phyloP scores from a whole-genome alignment of 2,329 filamentous ascomycete species.

The Phaeosphaeria sp. region DNA sequence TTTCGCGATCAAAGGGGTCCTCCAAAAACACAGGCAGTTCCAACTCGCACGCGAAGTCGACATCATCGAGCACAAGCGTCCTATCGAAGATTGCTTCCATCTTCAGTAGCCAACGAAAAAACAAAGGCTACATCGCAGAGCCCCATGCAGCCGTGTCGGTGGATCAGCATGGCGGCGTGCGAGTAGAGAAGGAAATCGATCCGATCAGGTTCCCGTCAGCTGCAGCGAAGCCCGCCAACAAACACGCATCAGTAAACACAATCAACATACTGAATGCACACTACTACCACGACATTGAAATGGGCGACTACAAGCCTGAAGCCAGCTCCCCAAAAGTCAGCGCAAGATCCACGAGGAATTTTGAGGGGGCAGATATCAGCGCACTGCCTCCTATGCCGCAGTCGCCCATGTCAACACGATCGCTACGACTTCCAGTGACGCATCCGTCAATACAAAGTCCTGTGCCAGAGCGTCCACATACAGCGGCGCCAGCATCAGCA shows the following conservation, averaged over 20 bases:
- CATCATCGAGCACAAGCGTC: not conserved
- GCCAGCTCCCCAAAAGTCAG: conserved; percentile 16
- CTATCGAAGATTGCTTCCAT: conserved; percentile 15
- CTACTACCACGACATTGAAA: conserved; percentile 31
- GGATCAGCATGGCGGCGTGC: conserved; percentile 29
- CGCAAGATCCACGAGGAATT: conserved; percentile 5
- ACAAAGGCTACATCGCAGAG: conserved; percentile 33
- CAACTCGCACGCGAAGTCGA: not conserved
- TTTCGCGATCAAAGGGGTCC: conserved; percentile 7
- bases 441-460: not conserved
- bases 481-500: not conserved
- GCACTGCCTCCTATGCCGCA: conserved; percentile 28
- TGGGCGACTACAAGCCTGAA: conserved; percentile 25
- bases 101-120: conserved; percentile 11
- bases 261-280: conserved; percentile 20
- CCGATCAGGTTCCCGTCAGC: conserved; percentile 14
- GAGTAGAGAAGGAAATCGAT: conserved; percentile 22
- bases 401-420: conserved; percentile 10
- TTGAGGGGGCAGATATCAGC: conserved; percentile 14
- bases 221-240: not conserved
- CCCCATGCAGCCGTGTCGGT: conserved; percentile 24
- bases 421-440: not conserved
- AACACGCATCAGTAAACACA: conserved; percentile 17
- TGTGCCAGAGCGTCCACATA: not conserved
- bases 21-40: not conserved